A percentile compares a stretch with the other conserved stretches of the same genome.
Conservation (phyloP, 352 stramenopile species). For the Blastocystis sp. region DNA sequence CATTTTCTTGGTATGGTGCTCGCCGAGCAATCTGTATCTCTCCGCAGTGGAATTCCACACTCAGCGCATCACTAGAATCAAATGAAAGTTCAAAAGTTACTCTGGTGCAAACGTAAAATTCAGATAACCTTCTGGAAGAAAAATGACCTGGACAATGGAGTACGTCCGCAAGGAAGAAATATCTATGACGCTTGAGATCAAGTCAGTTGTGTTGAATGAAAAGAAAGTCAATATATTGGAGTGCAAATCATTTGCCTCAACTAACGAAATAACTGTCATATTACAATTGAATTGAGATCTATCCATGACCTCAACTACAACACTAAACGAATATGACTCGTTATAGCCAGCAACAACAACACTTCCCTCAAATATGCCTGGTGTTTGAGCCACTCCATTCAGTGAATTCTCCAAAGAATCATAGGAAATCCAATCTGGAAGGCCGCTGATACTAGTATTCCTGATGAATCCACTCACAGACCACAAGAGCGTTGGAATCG, state of each 20-base stretch:
- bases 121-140: not conserved
- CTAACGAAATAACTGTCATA: not conserved
- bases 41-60: not conserved
- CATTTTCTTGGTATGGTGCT: not conserved
- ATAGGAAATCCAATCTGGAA: not conserved
- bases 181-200: not conserved
- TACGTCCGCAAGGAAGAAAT: not conserved
- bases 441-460: not conserved
- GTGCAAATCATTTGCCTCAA: not conserved
- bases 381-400: not conserved
- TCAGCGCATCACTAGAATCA: not conserved
- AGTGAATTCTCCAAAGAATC: constrained; percentile 10
- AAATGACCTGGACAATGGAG: not conserved
- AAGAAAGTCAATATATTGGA: not conserved
- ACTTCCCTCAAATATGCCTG: not conserved
- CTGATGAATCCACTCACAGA: not conserved
- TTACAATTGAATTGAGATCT: not conserved
- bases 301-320: not conserved
- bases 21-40: not conserved
- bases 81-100: not conserved
- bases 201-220: not conserved
- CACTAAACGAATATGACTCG: not conserved
- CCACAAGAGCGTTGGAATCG: not conserved
- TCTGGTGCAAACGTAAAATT: not conserved
- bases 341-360: not conserved